phyloP scores from a whole-genome alignment of 768 basidiomycete genomes.

The Panellus pusillus region DNA sequence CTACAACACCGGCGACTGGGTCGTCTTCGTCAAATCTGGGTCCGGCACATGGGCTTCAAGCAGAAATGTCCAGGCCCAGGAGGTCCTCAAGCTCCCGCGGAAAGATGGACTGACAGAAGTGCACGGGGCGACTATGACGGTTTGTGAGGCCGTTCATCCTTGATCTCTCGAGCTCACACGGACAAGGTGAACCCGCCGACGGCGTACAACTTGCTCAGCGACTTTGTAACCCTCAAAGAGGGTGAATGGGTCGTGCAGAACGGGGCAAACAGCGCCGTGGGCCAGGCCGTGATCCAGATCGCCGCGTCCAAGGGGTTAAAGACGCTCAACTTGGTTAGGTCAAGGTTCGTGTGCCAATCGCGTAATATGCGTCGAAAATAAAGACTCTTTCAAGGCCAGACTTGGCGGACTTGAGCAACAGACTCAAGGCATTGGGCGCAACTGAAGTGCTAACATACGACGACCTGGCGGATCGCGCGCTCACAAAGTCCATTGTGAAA shows the following conservation, averaged over 20 bases:
- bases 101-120: conserved; percentile 50
- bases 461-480: conserved; percentile 58
- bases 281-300: conserved; percentile 85
- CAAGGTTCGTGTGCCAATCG: conserved; percentile 45
- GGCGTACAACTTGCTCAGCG: conserved; percentile 78
- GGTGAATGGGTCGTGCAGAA: conserved; percentile 88
- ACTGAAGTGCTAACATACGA: conserved; percentile 79
- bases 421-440: conserved; percentile 64
- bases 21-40: conserved; percentile 67
- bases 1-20: conserved; percentile 65
- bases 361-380: not conserved
- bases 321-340: conserved; percentile 81
- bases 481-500: conserved; percentile 51
- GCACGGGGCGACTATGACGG: conserved; percentile 75
- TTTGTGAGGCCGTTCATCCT: conserved; percentile 29
- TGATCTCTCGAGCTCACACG: not conserved
- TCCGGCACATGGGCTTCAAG: conserved; percentile 74
- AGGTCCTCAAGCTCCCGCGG: conserved; percentile 62
- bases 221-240: conserved; percentile 60
- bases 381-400: conserved; percentile 44
- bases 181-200: conserved; percentile 78
- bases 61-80: conserved; percentile 50
- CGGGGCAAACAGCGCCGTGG: conserved; percentile 83
- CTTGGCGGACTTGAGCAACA: conserved; percentile 46
- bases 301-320: conserved; percentile 69